Base-by-base conservation (phyloP, 371 early-diverging fungal genomes). In the Syncephalastrum racemosum region DNA sequence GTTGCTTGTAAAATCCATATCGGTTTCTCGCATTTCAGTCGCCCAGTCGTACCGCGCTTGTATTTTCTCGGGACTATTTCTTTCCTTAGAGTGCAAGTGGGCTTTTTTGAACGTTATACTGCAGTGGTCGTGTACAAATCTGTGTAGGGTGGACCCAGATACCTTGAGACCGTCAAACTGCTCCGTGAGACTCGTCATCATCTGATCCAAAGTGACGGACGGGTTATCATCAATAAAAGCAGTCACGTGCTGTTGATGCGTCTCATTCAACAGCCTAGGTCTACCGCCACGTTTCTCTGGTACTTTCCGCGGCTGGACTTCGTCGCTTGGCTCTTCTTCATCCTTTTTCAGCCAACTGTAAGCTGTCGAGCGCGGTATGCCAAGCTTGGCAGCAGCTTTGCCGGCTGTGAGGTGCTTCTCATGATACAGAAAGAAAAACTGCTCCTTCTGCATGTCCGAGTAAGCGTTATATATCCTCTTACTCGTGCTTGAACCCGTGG, bases 21-120 rank as follows among this genome's bases (percentile, higher is more conserved):
- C 54, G 16, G 53, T 53, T 3, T 45, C 4, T 36, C 31, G 4
- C 63, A 54, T 58, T 18, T 39, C 20, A 4, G 16, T 15, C 15
- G 50, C 54, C 58, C 58, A 58, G 36, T 56, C 12, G 44, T 31
- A 56, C 8, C 57, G 36, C 23, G 51, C 53, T 6, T 55, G 22
- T 25, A 56, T 51, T 48, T 51, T 62, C 14, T 53, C 53, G 3
- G 49, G 25, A 13, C 48, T 20, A 23, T 52, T 58, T 52, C 59
- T 58, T 46, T 58, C 59, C 2, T 52, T 16, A 3, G 52, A 45
- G 20, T 46, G 59, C 36, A 45, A 58, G 14, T 46, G 39, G 2
- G 59, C 31, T 46, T 39, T 46, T 39, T 52, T 46, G 3, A 52
- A 31, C 40, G 20, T 51, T 13, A 50, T 50, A 10, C 13, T 58